Evolutionary conservation across 352 stramenopile species (phyloP).

Genomic region (Phytophthora hibernalis): DNA sequence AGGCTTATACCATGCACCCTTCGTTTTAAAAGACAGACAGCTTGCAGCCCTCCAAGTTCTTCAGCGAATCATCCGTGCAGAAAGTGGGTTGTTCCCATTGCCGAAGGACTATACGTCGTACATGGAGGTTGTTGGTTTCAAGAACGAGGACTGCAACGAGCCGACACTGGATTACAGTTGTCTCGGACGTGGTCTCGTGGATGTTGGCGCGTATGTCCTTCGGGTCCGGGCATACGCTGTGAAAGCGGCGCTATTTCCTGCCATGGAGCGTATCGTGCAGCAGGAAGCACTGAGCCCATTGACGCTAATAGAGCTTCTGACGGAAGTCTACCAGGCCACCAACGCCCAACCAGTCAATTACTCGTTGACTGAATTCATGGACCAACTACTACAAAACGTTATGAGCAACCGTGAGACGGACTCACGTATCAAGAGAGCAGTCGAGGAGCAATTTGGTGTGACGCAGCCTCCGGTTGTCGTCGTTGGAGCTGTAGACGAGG

Average conservation of each 20-base stretch:
- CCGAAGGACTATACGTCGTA: slow-evolving; percentile 58
- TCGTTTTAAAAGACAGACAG: slow-evolving; percentile 49
- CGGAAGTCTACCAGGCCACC: slow-evolving; percentile 28
- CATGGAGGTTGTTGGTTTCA: slow-evolving; percentile 47
- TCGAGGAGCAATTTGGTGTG: slow-evolving; percentile 43
- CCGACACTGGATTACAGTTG: slow-evolving; percentile 64
- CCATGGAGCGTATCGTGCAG: slow-evolving; percentile 58
- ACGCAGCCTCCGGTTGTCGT: slow-evolving; percentile 26
- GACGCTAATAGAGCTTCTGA: slow-evolving; percentile 46
- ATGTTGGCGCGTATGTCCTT: slow-evolving; percentile 55
- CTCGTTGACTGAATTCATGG: slow-evolving; percentile 43
- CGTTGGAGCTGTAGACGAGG: slow-evolving; percentile 1
- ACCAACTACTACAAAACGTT: slow-evolving; percentile 37
- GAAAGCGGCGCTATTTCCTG: slow-evolving; percentile 48
- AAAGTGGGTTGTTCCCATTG: slow-evolving; percentile 60
- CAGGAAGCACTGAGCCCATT: slow-evolving; percentile 63
- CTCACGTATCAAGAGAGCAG: slow-evolving; percentile 43
- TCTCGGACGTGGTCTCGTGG: slow-evolving; percentile 55
- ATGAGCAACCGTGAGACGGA: slow-evolving; percentile 44
- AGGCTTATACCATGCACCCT: slow-evolving; percentile 38
- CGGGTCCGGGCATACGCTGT: slow-evolving; percentile 49
- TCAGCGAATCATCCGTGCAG: slow-evolving; percentile 47
- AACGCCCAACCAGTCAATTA: slow-evolving; percentile 36
- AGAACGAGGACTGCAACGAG: slow-evolving; percentile 53
- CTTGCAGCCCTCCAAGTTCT: slow-evolving; percentile 49